Base-by-base conservation (phyloP, 2,329 filamentous ascomycete species). In the Fusarium proliferatum region DNA sequence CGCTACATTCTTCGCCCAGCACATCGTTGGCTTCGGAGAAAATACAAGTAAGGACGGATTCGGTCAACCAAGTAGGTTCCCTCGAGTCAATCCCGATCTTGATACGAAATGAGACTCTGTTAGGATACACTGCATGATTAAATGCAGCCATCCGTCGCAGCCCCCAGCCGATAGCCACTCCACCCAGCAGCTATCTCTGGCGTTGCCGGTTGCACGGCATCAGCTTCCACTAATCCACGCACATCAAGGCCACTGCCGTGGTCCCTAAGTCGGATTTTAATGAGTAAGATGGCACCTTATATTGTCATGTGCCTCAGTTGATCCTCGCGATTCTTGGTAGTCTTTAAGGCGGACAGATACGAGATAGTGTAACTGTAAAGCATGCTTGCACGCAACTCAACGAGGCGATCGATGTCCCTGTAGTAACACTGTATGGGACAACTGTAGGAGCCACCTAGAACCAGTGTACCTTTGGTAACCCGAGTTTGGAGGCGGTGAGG, bases 131-230 rank as follows among this genome's bases (percentile, higher is more conserved):
- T 38, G 17, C 63, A 65, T 74, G 21, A 38, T 46, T 48, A 38
- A 19, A 61, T 53, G 56, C 55, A 68, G 42, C 33, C 33, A 38
- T 48, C 59, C 63, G 51, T 55, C 38, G 49, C 38, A 55, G 57
- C 41, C 28, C 55, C 49, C 23, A 33, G 26, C 33, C 52, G 46
- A 52, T 62, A 53, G 43, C 16, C 45, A 61, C 57, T 61, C 63
- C 49, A 52, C 55, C 64, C 36, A 53, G 30, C 34, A 48, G 46
- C 39, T 43, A 46, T 33, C 53, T 70, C 41, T 56, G 59, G 33
- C 26, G 30, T 13, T 58, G 71, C 33, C 71, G 67, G 69, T 62
- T 62, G 69, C 73, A 69, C 62, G 61, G 71, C 70, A 68, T 67
- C 63, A 58, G 70, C 69, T 65, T 67, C 65, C 58, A 57, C 64